Evolutionary conservation across 805 yeast genomes (phyloP).

Genomic region (Ogataea zsoltii): DNA sequence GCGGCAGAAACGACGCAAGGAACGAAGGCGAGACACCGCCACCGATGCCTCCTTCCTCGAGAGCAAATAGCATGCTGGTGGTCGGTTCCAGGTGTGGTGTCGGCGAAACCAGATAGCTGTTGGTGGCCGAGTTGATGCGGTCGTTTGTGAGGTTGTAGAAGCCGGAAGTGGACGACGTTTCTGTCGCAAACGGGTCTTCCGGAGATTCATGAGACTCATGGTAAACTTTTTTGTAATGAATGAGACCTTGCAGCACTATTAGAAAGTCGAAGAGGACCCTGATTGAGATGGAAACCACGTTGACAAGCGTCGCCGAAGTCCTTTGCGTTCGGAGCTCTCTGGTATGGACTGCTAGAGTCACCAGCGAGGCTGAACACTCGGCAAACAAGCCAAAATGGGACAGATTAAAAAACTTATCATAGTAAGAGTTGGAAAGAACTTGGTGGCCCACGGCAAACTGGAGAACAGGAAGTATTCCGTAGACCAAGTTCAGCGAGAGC

Average conservation of each 20-base stretch:
- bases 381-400: constrained; percentile 3
- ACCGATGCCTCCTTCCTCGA: constrained; percentile 6
- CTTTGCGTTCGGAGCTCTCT: too few species aligned
- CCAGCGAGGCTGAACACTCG: background rate
- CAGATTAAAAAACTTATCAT: constrained; percentile 6
- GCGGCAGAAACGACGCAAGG: constrained; percentile 6
- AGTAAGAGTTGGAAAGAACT: constrained; percentile 1
- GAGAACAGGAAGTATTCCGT: constrained; percentile 5
- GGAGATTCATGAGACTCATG: background rate
- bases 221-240: too few species aligned
- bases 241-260: background rate
- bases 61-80: constrained; percentile 9
- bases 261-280: background rate
- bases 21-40: background rate
- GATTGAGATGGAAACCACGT: background rate
- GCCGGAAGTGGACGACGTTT: background rate
- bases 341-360: background rate
- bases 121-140: constrained; percentile 2
- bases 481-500: constrained; percentile 3
- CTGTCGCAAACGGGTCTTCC: background rate
- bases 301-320: background rate
- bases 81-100: constrained; percentile 5
- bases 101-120: constrained; percentile 12
- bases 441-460: constrained; percentile 10
- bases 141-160: constrained; percentile 2